Percentiles rank a stretch among this genome's conserved stretches.
These are phyloP conservation scores for Boletus reticuloceps DNA, from an alignment of 768 basidiomycete genomes.

Conservation along the genomic window DNA sequence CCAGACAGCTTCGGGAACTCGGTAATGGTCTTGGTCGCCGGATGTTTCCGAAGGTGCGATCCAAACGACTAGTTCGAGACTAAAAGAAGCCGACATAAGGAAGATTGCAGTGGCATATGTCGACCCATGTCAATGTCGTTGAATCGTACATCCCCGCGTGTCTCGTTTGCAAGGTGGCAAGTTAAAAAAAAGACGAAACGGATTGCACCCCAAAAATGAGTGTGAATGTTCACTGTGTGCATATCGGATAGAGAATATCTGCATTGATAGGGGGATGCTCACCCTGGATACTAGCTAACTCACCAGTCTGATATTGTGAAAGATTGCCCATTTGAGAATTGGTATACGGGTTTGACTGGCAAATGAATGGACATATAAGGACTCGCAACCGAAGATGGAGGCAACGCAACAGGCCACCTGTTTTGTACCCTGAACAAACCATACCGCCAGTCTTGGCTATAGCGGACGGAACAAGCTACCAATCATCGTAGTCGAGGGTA, in stretches of 20 bases:
- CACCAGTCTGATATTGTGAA: slow-evolving; percentile 81
- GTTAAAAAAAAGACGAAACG: slow-evolving; percentile 56
- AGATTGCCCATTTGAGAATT: slow-evolving; percentile 41
- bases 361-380: slow-evolving; percentile 11
- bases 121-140: slow-evolving; percentile 50
- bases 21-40: too few relatives aligned
- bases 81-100: slow-evolving; percentile 50
- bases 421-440: slow-evolving; percentile 48
- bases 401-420: slow-evolving; percentile 57
- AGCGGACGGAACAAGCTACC: slow-evolving; percentile 3
- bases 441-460: background rate
- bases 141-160: slow-evolving; percentile 51
- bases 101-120: slow-evolving; percentile 63
- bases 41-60: too few relatives aligned
- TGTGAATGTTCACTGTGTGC: slow-evolving; percentile 77
- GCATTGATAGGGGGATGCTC: background rate
- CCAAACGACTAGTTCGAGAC: too few relatives aligned
- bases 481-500: slow-evolving; percentile 1
- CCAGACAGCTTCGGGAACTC: too few relatives aligned
- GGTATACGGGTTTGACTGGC: slow-evolving; percentile 7
- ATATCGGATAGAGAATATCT: slow-evolving; percentile 9
- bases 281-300: slow-evolving; percentile 8
- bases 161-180: slow-evolving; percentile 49
- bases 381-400: slow-evolving; percentile 69
- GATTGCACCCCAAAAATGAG: slow-evolving; percentile 68